A percentile compares a stretch with the other conserved stretches of the same genome.
phyloP scores from a whole-genome alignment of 192 early-diverging fungal species.

The Coemansia interrupta region DNA sequence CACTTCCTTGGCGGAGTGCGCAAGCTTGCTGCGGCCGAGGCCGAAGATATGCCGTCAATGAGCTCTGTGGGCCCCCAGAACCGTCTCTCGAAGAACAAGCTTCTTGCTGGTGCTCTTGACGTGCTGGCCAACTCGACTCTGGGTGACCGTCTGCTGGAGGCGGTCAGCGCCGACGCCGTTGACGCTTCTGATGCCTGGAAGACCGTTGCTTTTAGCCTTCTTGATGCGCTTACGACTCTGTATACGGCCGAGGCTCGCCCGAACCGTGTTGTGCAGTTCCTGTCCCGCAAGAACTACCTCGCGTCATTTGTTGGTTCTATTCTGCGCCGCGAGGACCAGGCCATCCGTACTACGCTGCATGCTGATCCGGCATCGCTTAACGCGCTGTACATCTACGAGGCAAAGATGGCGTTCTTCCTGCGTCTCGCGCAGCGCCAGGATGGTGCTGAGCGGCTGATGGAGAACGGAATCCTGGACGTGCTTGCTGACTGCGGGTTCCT shows the following conservation, averaged over 20 bases:
- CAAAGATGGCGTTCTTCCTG: slow-evolving; percentile 77
- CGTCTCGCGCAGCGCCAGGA: slow-evolving; percentile 70
- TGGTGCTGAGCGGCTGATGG: slow-evolving; percentile 74
- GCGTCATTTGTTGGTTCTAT: slow-evolving; percentile 56
- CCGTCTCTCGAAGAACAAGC: slow-evolving; percentile 33
- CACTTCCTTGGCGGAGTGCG: slow-evolving; percentile 59
- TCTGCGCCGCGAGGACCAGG: slow-evolving; percentile 61
- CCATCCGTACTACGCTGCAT: slow-evolving; percentile 53
- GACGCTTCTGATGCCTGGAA: slow-evolving; percentile 79
- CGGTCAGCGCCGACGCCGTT: slow-evolving; percentile 75
- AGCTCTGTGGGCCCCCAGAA: slow-evolving; percentile 8
- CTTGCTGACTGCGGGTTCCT: slow-evolving; percentile 71
- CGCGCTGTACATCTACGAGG: slow-evolving; percentile 70
- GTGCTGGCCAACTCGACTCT: slow-evolving; percentile 37
- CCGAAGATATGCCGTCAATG: slow-evolving; percentile 15
- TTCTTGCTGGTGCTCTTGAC: slow-evolving; percentile 51
- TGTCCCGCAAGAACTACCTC: slow-evolving; percentile 57
- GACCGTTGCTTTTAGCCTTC: slow-evolving; percentile 75
- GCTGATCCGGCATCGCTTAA: slow-evolving; percentile 57
- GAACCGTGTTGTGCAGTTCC: slow-evolving; percentile 47
- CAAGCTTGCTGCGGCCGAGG: slow-evolving; percentile 31
- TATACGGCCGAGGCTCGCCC: slow-evolving; percentile 46
- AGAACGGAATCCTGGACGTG: slow-evolving; percentile 74
- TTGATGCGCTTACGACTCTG: slow-evolving; percentile 65
- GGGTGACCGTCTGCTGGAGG: slow-evolving; percentile 72